Evolutionary conservation across 2,329 filamentous ascomycete species (phyloP).

Genomic region (Claviceps sorghi): DNA sequence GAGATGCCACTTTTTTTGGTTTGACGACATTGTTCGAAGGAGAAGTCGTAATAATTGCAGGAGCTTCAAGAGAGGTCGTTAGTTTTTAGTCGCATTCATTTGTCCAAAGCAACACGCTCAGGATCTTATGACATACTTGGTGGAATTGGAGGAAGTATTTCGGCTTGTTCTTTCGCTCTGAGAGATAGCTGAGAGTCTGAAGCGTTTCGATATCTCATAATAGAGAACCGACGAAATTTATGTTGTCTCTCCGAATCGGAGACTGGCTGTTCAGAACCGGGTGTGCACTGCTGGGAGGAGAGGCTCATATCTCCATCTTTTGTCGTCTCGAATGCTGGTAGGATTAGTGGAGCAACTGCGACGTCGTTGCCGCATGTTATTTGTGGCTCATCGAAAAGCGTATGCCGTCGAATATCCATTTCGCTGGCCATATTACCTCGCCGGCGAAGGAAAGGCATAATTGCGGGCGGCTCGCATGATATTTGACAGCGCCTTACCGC

Average conservation of each 20-base stretch:
- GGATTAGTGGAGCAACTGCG: constrained; percentile 5
- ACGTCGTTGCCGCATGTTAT: constrained; percentile 14
- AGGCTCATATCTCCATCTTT: constrained; percentile 6
- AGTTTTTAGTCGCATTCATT: background rate
- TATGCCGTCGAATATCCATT: constrained; percentile 41
- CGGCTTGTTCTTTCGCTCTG: constrained; percentile 54
- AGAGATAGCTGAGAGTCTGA: constrained; percentile 80
- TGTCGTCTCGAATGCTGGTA: constrained; percentile 5
- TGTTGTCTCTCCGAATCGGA: constrained; percentile 23
- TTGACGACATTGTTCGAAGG: constrained; percentile 53
- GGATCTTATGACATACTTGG: constrained; percentile 31
- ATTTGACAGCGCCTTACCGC: constrained; percentile 11
- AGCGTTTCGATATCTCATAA: constrained; percentile 79
- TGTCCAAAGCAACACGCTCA: background rate
- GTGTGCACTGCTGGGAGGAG: constrained; percentile 11
- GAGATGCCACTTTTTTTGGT: constrained; percentile 40
- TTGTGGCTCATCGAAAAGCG: constrained; percentile 20
- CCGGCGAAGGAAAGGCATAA: constrained; percentile 48
- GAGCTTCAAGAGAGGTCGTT: constrained; percentile 27
- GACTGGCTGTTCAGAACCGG: constrained; percentile 2
- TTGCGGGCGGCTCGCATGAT: constrained; percentile 25
- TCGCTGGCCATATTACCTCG: constrained; percentile 46
- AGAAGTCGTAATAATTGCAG: constrained; percentile 79
- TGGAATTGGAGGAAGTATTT: constrained; percentile 42
- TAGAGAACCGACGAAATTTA: constrained; percentile 47